Evolutionary conservation across 2,329 filamentous ascomycete species (phyloP), one percentile per base, ranked within the genome.

Genomic region (Ceratocystis cubensis): DNA sequence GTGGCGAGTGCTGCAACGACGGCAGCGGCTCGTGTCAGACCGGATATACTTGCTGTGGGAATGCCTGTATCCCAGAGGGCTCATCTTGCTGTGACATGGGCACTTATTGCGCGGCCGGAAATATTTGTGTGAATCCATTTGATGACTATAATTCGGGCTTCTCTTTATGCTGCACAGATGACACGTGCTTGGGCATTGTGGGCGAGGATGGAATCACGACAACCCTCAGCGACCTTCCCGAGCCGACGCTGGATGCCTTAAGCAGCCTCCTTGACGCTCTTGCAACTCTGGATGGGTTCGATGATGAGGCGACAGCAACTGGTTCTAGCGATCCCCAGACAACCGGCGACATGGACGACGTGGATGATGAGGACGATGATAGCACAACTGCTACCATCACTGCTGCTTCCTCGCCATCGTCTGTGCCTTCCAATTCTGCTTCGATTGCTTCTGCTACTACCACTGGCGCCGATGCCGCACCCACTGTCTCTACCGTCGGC

Each of bases 161-260:
- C 33, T 8, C 33, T 10, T 20, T 45, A 8, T 65, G 64, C 41
- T 65, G 64, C 64, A 65, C 64, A 3, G 37, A 65, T 20, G 33
- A n/a, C 7, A 15, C 41, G 17, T 65, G 50, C 50, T 37, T 33
- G 5, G 22, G 3, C 5, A 30, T 57, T 15, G 64, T 65, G 15
- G 64, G 56, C n/a, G 64, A 65, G 15, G 53, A 65, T 33, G 64
- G 64, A 30, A 28, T 15, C 8, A 65, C 64, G 22, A 56, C 50
- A 15, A 15, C 50, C 13, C 45, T 13, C 45, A 48, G 17, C 45
- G 45, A 13, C 17, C 2, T 48, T 48, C 4, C 45, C 5, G 45
- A 20, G 45, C 15, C 45, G 45, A 46, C 45, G 33, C 8, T 37
- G 8, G 8, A 37, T 37, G 33, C 8, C 3, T 37, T 37, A 10